A percentile compares a stretch with the other conserved stretches of the same genome.
These are phyloP conservation scores for Gamsiella multidivaricata DNA, from an alignment of 192 early-diverging fungal species.

Conservation along the genomic window DNA sequence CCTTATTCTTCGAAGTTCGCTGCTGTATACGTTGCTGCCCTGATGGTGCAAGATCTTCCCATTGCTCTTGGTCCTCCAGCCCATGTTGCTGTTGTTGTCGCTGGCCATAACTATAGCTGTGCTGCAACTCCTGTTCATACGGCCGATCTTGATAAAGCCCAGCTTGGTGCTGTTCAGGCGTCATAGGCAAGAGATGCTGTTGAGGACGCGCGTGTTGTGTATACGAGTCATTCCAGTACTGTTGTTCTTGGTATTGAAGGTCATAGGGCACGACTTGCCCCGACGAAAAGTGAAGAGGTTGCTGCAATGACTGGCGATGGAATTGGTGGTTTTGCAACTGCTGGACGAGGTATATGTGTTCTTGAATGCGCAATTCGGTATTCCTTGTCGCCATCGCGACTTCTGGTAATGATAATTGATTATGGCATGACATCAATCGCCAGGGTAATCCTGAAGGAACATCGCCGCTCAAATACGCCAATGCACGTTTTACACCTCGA, in stretches of 20 bases:
- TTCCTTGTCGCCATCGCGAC: conserved; percentile 1
- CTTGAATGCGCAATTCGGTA: not conserved
- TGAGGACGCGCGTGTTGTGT: no score
- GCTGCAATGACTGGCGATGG: not conserved
- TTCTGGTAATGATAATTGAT: conserved; percentile 9
- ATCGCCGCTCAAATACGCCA: conserved; percentile 7
- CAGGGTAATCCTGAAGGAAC: conserved; percentile 5
- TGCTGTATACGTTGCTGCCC: not conserved
- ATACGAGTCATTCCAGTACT: no score
- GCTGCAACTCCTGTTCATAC: not conserved
- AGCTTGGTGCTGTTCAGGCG: not conserved
- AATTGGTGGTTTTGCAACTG: not conserved
- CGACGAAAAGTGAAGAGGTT: not conserved
- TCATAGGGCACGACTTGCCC: no score
- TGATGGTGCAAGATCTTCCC: not conserved
- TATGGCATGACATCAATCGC: conserved; percentile 9
- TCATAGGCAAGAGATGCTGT: not conserved
- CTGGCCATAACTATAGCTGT: not conserved
- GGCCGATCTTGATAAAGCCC: not conserved
- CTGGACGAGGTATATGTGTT: not conserved
- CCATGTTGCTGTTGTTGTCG: not conserved
- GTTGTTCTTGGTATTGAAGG: no score
- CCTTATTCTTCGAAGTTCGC: not conserved
- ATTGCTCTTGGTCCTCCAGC: conserved; percentile 2
- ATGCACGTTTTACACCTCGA: conserved; percentile 12